A percentile compares a stretch with the other conserved stretches of the same genome.
Evolutionary conservation across 2,329 filamentous ascomycete genomes (phyloP).

Genomic region (Trichoderma hamatum): DNA sequence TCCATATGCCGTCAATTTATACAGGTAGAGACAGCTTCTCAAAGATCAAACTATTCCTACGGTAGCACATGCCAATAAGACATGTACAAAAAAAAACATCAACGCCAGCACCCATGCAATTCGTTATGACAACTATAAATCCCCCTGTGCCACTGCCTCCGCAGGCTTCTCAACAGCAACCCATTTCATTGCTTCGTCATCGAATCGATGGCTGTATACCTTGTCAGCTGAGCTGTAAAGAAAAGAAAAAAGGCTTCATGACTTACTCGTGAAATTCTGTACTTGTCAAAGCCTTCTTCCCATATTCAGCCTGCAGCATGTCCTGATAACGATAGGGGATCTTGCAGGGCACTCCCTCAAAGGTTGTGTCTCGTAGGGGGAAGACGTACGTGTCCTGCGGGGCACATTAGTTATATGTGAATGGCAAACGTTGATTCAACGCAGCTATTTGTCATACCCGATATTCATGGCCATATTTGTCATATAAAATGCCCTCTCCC

Average conservation of each 20-base stretch:
- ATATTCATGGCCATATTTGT: conserved; percentile 56
- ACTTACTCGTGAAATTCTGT: conserved; percentile 58
- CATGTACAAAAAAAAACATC: not conserved
- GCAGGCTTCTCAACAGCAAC: conserved; percentile 5
- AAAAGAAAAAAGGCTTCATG: not conserved
- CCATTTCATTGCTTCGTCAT: conserved; percentile 44
- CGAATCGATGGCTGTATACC: conserved; percentile 45
- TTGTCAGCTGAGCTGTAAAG: not conserved
- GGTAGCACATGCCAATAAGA: not conserved
- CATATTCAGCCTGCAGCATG: conserved; percentile 62
- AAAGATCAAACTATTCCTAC: not conserved
- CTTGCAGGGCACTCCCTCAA: conserved; percentile 67
- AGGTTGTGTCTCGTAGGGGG: conserved; percentile 68
- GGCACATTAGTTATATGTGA: not conserved
- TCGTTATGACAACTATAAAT: conserved; percentile 4
- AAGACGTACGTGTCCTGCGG: conserved; percentile 61
- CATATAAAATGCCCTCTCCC: conserved; percentile 51
- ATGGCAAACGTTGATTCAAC: not conserved
- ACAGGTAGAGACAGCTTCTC: not conserved
- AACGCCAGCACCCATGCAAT: conserved; percentile 8
- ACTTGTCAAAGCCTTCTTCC: conserved; percentile 52
- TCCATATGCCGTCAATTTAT: not conserved
- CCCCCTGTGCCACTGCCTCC: not conserved
- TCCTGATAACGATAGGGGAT: conserved; percentile 66
- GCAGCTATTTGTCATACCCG: conserved; percentile 39